Evolutionary conservation across 768 basidiomycete genomes (phyloP), one percentile per base, ranked within the genome.

Genomic region (Panaeolus papilionaceus): DNA sequence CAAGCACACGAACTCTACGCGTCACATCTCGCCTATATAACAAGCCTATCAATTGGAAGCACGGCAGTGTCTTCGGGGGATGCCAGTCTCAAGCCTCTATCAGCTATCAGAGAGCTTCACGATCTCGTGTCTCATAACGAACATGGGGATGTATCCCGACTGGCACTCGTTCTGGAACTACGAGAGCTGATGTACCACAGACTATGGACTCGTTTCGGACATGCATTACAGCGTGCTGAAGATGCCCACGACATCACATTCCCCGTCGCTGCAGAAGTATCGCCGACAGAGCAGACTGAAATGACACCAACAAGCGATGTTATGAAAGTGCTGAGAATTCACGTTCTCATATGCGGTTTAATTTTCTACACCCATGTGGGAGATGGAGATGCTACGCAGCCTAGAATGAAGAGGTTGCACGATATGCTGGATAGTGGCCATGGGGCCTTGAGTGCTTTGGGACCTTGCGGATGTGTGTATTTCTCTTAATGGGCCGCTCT

Each of bases 401-500:
- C 79, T 8, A 79, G 92, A 20, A 77, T 93, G 39, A 80, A 83
- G 42, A 81, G 81, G 54, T 75, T 94, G 0, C 92, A 94, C 74
- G 81, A 84, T n/a, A 75, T 92, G 33, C 82, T 94, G 63, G 93
- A 94, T 72, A 79, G 83, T 1, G 88, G n/a, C n/a, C n/a, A n/a
- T n/a, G n/a, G 86, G 1, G 84, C 81, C 71, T 61, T 87, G 37
- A 83, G 67, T 73, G 74, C 73, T 37, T 75, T 79, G 65, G 75
- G 80, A 68, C 47, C 71, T 6, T 68, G 70, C 68, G 83, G 84
- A 79, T 64, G 77, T 80, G 38, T 3, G 68, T 66, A 45, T 58
- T 33, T 26, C 28, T 42, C 61, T 39, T 67, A 51, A 66, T 38
- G 38, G 38, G 23, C 4, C 28, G 44, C 65, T 65, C 66, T 39